A percentile compares a stretch with the other conserved stretches of the same genome.
These are phyloP conservation scores for Arthrocladium fulminans DNA, from an alignment of 2,329 filamentous ascomycete genomes.

Conservation along the genomic window DNA sequence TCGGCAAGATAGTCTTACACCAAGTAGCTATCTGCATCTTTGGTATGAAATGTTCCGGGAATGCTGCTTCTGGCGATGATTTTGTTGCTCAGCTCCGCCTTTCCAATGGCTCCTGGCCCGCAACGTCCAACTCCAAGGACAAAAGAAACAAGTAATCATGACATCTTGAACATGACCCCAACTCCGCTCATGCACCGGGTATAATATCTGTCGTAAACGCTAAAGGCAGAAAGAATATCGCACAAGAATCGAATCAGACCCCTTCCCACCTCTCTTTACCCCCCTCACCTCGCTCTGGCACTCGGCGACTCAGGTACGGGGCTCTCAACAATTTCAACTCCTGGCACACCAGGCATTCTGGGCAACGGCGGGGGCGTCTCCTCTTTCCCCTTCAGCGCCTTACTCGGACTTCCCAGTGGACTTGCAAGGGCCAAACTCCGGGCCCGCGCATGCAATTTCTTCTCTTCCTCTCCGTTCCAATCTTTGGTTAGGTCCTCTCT, in stretches of 20 bases:
- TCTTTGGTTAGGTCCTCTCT: slow-evolving; percentile 75
- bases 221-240: slow-evolving; percentile 10
- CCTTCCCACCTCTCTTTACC: background rate
- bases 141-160: background rate
- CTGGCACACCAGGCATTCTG: background rate
- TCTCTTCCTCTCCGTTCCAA: slow-evolving; percentile 39
- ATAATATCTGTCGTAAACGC: slow-evolving; percentile 1
- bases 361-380: slow-evolving; percentile 3
- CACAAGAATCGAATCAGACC: slow-evolving; percentile 6
- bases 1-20: too few relatives aligned
- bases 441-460: slow-evolving; percentile 22
- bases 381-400: background rate
- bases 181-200: slow-evolving; percentile 3
- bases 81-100: too few relatives aligned
- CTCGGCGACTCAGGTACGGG: too few relatives aligned
- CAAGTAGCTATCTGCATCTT: too few relatives aligned
- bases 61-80: too few relatives aligned
- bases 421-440: slow-evolving; percentile 22
- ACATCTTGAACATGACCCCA: background rate
- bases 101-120: too few relatives aligned
- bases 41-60: too few relatives aligned
- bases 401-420: slow-evolving; percentile 19
- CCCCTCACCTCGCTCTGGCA: background rate
- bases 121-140: background rate
- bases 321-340: background rate